These are phyloP conservation scores for Cetraspora pellucida DNA, from an alignment of 192 early-diverging fungal genomes.

Conservation along the genomic window DNA sequence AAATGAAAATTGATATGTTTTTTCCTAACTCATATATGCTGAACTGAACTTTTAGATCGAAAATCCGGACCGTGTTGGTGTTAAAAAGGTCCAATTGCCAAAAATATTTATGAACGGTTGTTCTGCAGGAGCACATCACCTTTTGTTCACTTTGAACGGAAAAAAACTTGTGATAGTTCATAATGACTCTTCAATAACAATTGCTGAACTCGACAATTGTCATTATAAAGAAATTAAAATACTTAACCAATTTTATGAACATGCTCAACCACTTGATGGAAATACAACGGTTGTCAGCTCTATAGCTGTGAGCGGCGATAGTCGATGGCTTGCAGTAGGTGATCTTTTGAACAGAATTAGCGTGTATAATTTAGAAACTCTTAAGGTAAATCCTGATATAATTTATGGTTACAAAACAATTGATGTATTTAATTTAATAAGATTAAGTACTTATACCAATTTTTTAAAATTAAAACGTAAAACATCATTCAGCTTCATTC, in stretches of 20 bases:
- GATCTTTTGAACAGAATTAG: conserved; percentile 74
- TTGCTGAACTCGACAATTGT: conserved; percentile 77
- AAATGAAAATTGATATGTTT: too few relatives aligned
- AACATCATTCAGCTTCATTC: conserved; percentile 57
- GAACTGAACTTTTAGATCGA: conserved; percentile 16
- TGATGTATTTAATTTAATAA: neutral
- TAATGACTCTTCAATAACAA: conserved; percentile 69
- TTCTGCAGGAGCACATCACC: conserved; percentile 62
- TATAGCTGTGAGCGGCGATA: conserved; percentile 78
- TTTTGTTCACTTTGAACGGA: conserved; percentile 83
- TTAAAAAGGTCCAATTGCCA: conserved; percentile 54
- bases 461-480: neutral
- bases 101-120: conserved; percentile 36
- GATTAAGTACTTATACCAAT: neutral
- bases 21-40: neutral
- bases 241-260: conserved; percentile 46
- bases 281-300: conserved; percentile 59
- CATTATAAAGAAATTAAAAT: conserved; percentile 35
- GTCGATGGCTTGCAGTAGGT: conserved; percentile 78
- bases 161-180: conserved; percentile 75
- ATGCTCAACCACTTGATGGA: conserved; percentile 35
- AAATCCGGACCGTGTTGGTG: conserved; percentile 45
- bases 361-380: conserved; percentile 72
- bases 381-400: conserved; percentile 55
- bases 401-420: neutral